Evolutionary conservation across 2,329 filamentous ascomycete genomes (phyloP), one percentile per base, ranked within the genome.

Genomic region (Fusarium sp.): DNA sequence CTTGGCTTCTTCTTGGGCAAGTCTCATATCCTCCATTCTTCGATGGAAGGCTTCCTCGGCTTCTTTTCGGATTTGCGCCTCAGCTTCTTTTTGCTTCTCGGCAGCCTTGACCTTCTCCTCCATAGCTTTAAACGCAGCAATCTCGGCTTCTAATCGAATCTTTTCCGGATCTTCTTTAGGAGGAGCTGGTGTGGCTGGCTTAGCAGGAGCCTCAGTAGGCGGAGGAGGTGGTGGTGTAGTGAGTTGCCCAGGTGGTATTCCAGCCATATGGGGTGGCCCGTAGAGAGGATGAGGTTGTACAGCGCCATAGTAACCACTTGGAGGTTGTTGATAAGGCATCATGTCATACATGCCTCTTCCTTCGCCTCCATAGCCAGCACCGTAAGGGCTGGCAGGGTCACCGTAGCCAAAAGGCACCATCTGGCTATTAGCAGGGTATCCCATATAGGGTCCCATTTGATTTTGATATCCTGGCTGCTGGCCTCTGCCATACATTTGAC

Each of bases 121-220:
- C 35, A 83, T 83, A 7, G 80, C 81, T 68, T 88, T 84, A 46
- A 88, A 83, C 14, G 82, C 81, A 17, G 85, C 84, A 20, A 93
- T 80, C 73, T 92, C 86, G 69, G 88, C 86, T 68, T 91, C 86
- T 62, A 91, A 86, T n/a, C 84, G 84, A 69, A 91, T 83, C 75
- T 89, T 89, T 62, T 92, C 87, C 4, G 87, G 85, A 58, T 92
- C 88, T 20, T 77, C 88, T 35, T 77, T 77, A 8, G 75, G 77
- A 17, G 79, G 78, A 18, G 81, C 81, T 63, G 83, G 83, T 10
- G 82, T 81, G 2, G 83, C 81, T 4, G 84, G 83, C 9, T 85
- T 84, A 8, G 82, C 78, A 11, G 81, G 73, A n/a, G 71, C 77
- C 18, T 76, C 81, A 58, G 70, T 73, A 2, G 82, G 80, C 7